phyloP scores from a whole-genome alignment of 106 monocot genomes.

The Apostasia ramifera region DNA sequence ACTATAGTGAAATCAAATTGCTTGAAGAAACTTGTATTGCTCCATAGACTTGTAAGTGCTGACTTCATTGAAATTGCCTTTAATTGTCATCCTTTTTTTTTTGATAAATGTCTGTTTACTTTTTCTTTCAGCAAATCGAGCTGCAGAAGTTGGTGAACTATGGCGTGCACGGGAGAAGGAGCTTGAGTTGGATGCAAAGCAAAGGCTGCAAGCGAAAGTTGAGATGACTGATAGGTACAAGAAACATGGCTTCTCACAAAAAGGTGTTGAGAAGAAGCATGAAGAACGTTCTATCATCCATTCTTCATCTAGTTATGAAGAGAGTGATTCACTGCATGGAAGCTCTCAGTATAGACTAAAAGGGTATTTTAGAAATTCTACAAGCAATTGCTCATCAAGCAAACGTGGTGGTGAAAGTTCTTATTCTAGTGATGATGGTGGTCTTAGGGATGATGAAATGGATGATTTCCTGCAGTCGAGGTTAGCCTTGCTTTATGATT shows the following conservation, averaged over 20 bases:
- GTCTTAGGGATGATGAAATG: constrained; percentile 71
- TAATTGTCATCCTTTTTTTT: no score
- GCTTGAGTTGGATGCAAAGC: constrained; percentile 52
- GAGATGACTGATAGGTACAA: constrained; percentile 6
- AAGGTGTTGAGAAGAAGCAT: constrained; percentile 12
- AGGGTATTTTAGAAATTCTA: background rate
- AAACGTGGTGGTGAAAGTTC: constrained; percentile 14
- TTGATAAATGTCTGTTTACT: background rate
- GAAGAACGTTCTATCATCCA: background rate
- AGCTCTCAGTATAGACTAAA: background rate
- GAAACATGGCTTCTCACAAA: constrained; percentile 10
- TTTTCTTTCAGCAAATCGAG: constrained; percentile 61
- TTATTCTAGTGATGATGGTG: constrained; percentile 30
- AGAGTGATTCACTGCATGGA: background rate
- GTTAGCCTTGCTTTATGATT: constrained; percentile 22
- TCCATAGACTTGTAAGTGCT: no score
- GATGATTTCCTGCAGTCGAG: constrained; percentile 83
- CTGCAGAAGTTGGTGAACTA: constrained; percentile 75
- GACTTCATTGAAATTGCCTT: no score
- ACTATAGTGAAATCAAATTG: no score
- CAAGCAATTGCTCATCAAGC: constrained; percentile 20
- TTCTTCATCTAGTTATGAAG: background rate
- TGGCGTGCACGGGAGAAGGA: constrained; percentile 91
- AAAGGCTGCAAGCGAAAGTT: constrained; percentile 19
- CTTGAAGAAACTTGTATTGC: no score